phyloP scores from a whole-genome alignment of 306 rosid species.

The Astragalus glycyphyllos region DNA sequence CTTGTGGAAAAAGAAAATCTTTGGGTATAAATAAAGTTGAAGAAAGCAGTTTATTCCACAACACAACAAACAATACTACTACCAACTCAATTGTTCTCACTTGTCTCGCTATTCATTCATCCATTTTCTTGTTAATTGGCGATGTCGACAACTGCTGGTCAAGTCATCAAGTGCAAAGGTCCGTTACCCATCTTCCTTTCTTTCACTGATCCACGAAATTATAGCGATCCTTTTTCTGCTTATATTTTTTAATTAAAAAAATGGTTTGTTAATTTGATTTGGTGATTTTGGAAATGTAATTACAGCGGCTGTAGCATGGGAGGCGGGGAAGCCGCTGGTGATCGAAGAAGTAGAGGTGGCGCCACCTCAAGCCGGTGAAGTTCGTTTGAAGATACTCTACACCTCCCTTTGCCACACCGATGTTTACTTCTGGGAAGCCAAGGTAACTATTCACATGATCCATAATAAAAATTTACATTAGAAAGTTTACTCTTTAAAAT shows the following conservation, averaged over 20 bases:
- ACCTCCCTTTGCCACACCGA: conserved; percentile 66
- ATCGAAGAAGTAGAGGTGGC: conserved; percentile 62
- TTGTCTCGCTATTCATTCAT: background rate
- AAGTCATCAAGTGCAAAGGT: conserved; percentile 81
- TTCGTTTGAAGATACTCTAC: conserved; percentile 58
- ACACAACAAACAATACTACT: too few species aligned
- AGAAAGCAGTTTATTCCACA: too few species aligned
- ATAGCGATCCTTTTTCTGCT: background rate
- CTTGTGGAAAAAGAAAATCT: too few species aligned
- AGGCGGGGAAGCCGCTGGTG: conserved; percentile 58
- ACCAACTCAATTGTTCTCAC: background rate
- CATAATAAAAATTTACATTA: too few species aligned
- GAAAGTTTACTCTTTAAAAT: too few species aligned
- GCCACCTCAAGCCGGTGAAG: conserved; percentile 60
- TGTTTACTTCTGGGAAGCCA: conserved; percentile 64
- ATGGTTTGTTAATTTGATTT: background rate
- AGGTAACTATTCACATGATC: conserved; percentile 28
- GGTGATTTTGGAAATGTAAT: background rate
- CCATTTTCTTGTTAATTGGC: background rate
- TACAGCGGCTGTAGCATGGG: conserved; percentile 60
- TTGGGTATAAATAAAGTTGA: too few species aligned
- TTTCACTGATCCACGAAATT: too few species aligned
- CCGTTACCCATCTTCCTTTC: background rate
- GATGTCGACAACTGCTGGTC: conserved; percentile 66
- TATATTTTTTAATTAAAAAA: too few species aligned